Evolutionary conservation across 1,284 basidiomycete species (phyloP).

Genomic region (Mycena citricolor): DNA sequence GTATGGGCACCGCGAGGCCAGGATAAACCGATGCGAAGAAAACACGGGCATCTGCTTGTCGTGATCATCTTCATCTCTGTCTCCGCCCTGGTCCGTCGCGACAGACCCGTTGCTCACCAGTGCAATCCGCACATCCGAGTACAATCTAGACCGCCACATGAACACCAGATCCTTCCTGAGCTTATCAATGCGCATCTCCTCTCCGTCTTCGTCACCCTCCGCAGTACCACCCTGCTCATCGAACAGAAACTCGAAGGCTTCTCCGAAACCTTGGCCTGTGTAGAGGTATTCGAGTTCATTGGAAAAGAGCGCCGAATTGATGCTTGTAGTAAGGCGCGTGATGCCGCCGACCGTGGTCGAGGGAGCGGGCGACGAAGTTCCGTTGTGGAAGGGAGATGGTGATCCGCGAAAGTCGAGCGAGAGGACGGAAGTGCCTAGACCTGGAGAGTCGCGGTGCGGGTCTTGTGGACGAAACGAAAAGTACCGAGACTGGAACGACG

Average conservation of each 20-base stretch:
- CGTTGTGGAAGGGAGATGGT: slow-evolving; percentile 26
- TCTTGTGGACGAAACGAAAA: slow-evolving; percentile 65
- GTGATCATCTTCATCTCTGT: slow-evolving; percentile 37
- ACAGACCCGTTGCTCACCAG: slow-evolving; percentile 48
- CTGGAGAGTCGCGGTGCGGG: slow-evolving; percentile 51
- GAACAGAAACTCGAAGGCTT: slow-evolving; percentile 88
- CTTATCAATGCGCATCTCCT: slow-evolving; percentile 81
- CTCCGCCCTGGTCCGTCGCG: slow-evolving; percentile 1
- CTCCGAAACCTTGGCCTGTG: slow-evolving; percentile 83
- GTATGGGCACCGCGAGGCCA: slow-evolving; percentile 87
- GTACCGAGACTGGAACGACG: slow-evolving; percentile 81
- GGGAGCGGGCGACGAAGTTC: slow-evolving; percentile 40
- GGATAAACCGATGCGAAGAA: slow-evolving; percentile 89
- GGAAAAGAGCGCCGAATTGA: slow-evolving; percentile 74
- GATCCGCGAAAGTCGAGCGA: slow-evolving; percentile 60
- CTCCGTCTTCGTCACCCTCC: slow-evolving; percentile 50
- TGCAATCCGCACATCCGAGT: slow-evolving; percentile 84
- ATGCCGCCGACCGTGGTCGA: slow-evolving; percentile 42
- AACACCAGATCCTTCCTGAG: slow-evolving; percentile 89
- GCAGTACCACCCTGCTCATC: slow-evolving; percentile 56
- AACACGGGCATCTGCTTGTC: slow-evolving; percentile 79
- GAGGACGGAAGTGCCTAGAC: slow-evolving; percentile 60
- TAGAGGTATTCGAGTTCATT: slow-evolving; percentile 91
- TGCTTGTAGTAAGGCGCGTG: slow-evolving; percentile 62
- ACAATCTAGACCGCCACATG: slow-evolving; percentile 94